These are phyloP conservation scores for Hymenoscyphus fructigenus DNA, from an alignment of 2,329 filamentous ascomycete genomes.

Conservation along the genomic window DNA sequence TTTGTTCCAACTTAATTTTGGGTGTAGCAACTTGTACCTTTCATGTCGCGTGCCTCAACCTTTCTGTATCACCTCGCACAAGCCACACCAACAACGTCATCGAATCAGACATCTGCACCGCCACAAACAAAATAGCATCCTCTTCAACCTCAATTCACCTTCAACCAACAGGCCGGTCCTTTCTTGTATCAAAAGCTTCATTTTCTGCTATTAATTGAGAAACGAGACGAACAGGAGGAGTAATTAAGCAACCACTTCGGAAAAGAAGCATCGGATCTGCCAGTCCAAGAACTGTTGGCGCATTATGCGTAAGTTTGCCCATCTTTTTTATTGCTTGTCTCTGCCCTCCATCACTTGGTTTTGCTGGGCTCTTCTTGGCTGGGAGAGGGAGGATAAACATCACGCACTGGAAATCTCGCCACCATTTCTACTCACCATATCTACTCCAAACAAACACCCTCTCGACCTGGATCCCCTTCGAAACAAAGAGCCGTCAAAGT, in stretches of 20 bases:
- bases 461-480: neutral
- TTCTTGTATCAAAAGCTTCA: neutral
- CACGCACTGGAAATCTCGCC: neutral
- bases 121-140: neutral
- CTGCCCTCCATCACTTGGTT: neutral
- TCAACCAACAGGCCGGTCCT: neutral
- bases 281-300: conserved; percentile 4
- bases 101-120: neutral
- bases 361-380: conserved; percentile 2
- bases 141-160: neutral
- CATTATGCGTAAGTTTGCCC: conserved; percentile 14
- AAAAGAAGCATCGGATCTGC: conserved; percentile 8
- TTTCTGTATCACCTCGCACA: no score
- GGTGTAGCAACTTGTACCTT: no score
- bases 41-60: no score
- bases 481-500: neutral
- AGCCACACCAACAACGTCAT: conserved; percentile 1
- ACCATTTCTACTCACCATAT: no score
- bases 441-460: neutral
- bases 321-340: conserved; percentile 5
- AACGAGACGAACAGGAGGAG: neutral
- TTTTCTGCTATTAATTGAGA: neutral
- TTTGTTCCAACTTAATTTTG: no score
- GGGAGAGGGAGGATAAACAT: neutral
- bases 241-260: conserved; percentile 1